Base-by-base conservation (phyloP, 2,329 filamentous ascomycete genomes). In the Raffaelea arxii region DNA sequence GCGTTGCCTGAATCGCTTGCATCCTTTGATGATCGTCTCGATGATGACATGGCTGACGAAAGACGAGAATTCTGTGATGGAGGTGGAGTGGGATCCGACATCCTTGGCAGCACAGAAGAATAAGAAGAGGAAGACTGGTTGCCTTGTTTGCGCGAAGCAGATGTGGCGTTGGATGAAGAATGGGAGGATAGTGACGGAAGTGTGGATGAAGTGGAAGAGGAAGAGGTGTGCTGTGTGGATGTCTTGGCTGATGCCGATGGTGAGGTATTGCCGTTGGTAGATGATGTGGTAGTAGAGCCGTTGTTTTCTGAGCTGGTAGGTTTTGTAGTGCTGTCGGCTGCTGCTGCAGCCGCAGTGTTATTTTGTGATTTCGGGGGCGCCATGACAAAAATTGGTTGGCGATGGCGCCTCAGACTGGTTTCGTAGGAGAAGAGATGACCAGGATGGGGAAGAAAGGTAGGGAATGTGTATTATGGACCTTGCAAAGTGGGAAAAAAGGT, bases 1-100 rank as follows among this genome's bases (percentile, higher is more conserved):
- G 32, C 32, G 12, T 10, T 24, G 32, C 19, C 35, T 9, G 24
- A 25, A 9, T 41, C 44, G 6, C 10, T 18, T 25, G 25, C 19
- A 16, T 78, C 76, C 59, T 74, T 78, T 48, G 65, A 43, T 36
- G 55, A 40, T 40, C 64, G 58, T 53, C 71, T 71, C 46, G 70
- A 69, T 49, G 65, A 67, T 24, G 66, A 60, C 24, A 65, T 63
- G 48, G 67, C 65, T n/a, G n/a, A n/a, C n/a, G n/a, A n/a, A n/a
- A n/a, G n/a, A n/a, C n/a, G n/a, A n/a, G n/a, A n/a, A 49, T 40
- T 22, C 22, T 42, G 27, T 21, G 47, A 9, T 12, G 43, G 43
- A 22, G 46, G 43, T 23, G 50, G 50, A 18, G 47, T 46, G 19
- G 52, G 51, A 51, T 63, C 62, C 9, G 60, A 58, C 53, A 61